Evolutionary conservation across 305 asterid species (phyloP).

Genomic region (Fraxinus angustifolia): DNA sequence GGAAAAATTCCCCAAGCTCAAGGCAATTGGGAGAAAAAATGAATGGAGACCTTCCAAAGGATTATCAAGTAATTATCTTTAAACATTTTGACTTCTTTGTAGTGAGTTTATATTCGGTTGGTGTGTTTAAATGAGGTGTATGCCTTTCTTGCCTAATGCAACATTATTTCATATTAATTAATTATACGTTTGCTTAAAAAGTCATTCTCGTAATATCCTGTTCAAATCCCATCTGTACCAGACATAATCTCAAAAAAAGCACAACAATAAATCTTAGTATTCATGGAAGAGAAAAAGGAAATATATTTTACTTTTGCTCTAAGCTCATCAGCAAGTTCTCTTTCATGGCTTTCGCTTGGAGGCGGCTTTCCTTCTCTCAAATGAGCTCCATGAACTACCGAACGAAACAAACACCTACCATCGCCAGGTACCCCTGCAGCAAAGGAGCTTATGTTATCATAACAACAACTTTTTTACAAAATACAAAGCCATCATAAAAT

Average conservation of each 20-base stretch:
- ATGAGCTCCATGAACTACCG: conserved; percentile 70
- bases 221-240: background rate
- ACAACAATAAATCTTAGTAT: conserved; percentile 11
- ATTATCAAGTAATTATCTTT: background rate
- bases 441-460: conserved; percentile 7
- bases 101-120: background rate
- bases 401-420: conserved; percentile 75
- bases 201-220: background rate
- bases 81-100: background rate
- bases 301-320: conserved; percentile 42
- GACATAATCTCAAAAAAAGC: conserved; percentile 5
- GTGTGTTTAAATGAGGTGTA: background rate
- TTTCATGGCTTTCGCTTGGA: conserved; percentile 49
- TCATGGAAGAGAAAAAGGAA: background rate
- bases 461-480: background rate
- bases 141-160: background rate
- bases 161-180: background rate
- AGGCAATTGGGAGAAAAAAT: background rate
- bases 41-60: background rate
- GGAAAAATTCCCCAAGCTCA: background rate
- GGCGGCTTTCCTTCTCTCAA: conserved; percentile 53
- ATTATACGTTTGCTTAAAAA: background rate
- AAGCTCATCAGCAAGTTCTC: conserved; percentile 70
- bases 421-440: conserved; percentile 66
- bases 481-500: background rate